These are phyloP conservation scores for Penicillium parvum DNA, from an alignment of 495 filamentous ascomycete species.

Conservation along the genomic window DNA sequence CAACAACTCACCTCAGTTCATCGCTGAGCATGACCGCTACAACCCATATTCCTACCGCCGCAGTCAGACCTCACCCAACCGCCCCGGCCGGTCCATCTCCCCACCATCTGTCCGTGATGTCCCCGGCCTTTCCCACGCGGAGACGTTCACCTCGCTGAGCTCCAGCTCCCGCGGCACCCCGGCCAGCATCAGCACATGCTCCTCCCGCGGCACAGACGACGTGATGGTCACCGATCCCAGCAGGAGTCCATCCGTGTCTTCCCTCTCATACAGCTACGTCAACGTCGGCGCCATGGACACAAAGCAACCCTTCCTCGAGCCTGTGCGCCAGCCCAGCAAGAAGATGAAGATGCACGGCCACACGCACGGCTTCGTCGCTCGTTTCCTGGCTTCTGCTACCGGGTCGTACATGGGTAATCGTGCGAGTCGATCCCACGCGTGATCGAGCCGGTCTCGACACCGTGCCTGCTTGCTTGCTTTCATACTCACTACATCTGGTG, in stretches of 20 bases:
- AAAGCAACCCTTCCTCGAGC: conserved; percentile 27
- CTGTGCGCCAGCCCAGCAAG: conserved; percentile 37
- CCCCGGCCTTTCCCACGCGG: conserved; percentile 42
- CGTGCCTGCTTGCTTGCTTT: conserved; percentile 3
- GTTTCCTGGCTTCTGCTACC: conserved; percentile 42
- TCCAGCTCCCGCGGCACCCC: conserved; percentile 43
- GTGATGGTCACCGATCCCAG: conserved; percentile 32
- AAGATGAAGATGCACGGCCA: conserved; percentile 35
- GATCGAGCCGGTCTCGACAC: conserved; percentile 24
- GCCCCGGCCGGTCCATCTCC: conserved; percentile 41
- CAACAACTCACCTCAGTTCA: conserved; percentile 27
- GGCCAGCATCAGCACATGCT: conserved; percentile 39
- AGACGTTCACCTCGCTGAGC: conserved; percentile 41
- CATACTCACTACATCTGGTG: background rate
- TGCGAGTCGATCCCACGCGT: conserved; percentile 31
- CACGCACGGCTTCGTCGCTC: conserved; percentile 36
- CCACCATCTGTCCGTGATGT: conserved; percentile 48
- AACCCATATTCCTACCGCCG: conserved; percentile 36
- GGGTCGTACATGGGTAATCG: conserved; percentile 42
- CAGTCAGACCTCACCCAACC: conserved; percentile 33
- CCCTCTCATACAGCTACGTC: conserved; percentile 33
- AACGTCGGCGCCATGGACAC: conserved; percentile 21
- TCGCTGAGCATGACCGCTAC: conserved; percentile 33
- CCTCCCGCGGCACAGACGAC: conserved; percentile 33
- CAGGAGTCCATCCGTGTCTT: conserved; percentile 28